Base-by-base conservation (phyloP, 2,329 filamentous ascomycete genomes). In the Diaporthe ampelina region DNA sequence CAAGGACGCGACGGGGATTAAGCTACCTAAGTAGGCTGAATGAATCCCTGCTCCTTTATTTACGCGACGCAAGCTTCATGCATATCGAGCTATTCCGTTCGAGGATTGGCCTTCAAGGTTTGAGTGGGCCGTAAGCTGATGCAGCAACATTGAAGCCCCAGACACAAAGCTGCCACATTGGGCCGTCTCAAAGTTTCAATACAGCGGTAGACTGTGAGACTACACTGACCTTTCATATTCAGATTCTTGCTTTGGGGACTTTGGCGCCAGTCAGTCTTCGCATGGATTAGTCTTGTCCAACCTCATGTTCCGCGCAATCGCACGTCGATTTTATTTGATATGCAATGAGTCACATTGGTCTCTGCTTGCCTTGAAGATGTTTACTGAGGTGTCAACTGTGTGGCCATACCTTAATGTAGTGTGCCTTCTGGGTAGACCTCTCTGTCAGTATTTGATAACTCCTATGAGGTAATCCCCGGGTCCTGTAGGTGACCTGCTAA, bases 61-160 rank as follows among this genome's bases (percentile, higher is more conserved):
- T 65, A 50, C 43, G 58, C 58, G 7, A 45, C 48, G 7, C 19
- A 35, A 32, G 26, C 26, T 65, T 48, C 43, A 13, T 65, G 59
- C 59, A 65, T 65, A 48, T 48, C 59, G 43, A 65, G 59, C 59
- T 50, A 65, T 65, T 43, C 59, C 59, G 15, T 32, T 65, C 40
- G 19, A 48, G 43, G 40, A 48, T 21, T 19, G 48, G 26, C 59
- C n/a, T 43, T 43, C 26, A 48, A 32, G 17, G 2, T 21, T n/a
- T 24, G 3, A 8, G 59, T 65, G 40, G 59, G 48, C 43, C 59
- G 43, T 65, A 65, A 65, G 59, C 59, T 65, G 59, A 45, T 32
- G 37, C 35, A 17, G 7, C n/a, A n/a, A n/a, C n/a, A n/a, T n/a
- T n/a, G 21, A 61, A 40, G 58, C 35, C 58, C 37, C 9, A 15